Conservation (phyloP, 75 land plant genomes). For the Gnetum montanum region DNA sequence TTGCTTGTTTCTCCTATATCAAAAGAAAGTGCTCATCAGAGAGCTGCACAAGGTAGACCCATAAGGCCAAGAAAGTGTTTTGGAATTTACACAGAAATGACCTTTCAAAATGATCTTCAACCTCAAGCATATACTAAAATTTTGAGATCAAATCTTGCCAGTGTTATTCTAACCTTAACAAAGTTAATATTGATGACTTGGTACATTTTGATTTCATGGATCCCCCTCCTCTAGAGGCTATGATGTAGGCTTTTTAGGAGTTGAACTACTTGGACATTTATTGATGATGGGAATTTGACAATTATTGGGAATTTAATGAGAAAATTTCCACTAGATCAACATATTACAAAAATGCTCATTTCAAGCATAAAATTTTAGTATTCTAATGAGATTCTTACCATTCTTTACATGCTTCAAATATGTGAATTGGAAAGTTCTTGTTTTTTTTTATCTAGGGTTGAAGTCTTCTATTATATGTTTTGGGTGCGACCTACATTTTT, state of each 20-base stretch:
- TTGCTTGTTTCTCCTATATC: constrained; percentile 22
- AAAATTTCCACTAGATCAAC: constrained; percentile 48
- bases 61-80: constrained; percentile 23
- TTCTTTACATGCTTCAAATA: constrained; percentile 45
- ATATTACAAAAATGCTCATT: constrained; percentile 50
- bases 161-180: constrained; percentile 13
- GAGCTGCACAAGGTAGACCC: constrained; percentile 19
- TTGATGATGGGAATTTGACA: constrained; percentile 15
- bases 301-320: constrained; percentile 28
- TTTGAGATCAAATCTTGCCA: constrained; percentile 16
- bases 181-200: constrained; percentile 19
- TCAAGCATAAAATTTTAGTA: constrained; percentile 43
- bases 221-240: constrained; percentile 17
- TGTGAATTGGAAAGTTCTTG: no score
- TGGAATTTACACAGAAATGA: constrained; percentile 20
- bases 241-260: constrained; percentile 16
- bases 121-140: constrained; percentile 19
- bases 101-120: constrained; percentile 10
- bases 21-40: constrained; percentile 20
- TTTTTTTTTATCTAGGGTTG: no score
- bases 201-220: constrained; percentile 22
- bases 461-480: no score
- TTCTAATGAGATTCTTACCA: constrained; percentile 43
- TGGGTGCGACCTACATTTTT: no score
- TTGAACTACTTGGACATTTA: constrained; percentile 18